phyloP scores from a whole-genome alignment of 108 stramenopile species.

The Conticribra weissflogii region DNA sequence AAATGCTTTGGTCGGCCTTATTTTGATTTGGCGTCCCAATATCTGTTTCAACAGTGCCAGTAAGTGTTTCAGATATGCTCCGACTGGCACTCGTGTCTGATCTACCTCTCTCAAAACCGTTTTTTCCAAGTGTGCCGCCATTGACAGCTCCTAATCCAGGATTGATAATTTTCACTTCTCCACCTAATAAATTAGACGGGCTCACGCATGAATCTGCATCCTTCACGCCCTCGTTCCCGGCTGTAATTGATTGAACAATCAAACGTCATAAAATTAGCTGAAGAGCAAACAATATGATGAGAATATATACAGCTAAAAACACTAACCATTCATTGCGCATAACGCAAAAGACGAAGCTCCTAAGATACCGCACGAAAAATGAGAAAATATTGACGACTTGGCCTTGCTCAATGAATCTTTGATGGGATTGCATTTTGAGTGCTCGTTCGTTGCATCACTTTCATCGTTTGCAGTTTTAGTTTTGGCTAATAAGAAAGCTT shows the following conservation, averaged over 20 bases:
- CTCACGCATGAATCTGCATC: too few species aligned
- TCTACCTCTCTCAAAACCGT: too few species aligned
- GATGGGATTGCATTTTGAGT: conserved; percentile 5
- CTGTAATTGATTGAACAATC: background rate
- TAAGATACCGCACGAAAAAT: conserved; percentile 31
- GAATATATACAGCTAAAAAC: background rate
- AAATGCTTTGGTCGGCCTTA: too few species aligned
- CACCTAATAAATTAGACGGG: too few species aligned
- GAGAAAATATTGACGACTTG: conserved; percentile 26
- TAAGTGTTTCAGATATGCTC: too few species aligned
- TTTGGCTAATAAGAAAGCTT: conserved; percentile 12
- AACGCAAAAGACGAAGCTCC: conserved; percentile 45
- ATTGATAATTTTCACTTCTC: too few species aligned
- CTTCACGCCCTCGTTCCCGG: too few species aligned
- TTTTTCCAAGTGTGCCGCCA: too few species aligned
- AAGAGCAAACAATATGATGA: background rate
- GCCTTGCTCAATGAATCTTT: conserved; percentile 10
- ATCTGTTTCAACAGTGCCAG: too few species aligned
- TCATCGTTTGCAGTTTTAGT: background rate
- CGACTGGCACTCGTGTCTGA: too few species aligned
- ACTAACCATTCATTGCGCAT: conserved; percentile 35
- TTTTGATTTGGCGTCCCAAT: too few species aligned
- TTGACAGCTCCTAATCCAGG: too few species aligned
- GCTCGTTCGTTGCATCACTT: conserved; percentile 1
- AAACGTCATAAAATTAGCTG: background rate